phyloP scores from a whole-genome alignment of 225 moss, liverwort and hornwort genomes.

The Climacium dendroides region DNA sequence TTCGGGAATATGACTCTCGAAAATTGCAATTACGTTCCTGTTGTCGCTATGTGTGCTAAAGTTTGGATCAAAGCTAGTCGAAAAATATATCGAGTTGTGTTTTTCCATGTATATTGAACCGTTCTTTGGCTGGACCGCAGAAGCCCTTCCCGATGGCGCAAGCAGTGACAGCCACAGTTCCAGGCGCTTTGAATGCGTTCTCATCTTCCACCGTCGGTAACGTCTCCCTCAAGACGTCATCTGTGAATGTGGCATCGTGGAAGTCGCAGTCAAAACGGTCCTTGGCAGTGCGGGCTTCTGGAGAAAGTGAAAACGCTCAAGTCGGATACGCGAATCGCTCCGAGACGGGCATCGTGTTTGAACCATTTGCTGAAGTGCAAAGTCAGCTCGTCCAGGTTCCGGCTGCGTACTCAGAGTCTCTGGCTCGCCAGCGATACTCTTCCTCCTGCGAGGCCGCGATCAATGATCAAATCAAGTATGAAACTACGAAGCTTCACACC shows the following conservation, averaged over 20 bases:
- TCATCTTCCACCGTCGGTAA: background rate
- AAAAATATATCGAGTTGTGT: background rate
- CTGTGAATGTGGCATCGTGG: conserved; percentile 11
- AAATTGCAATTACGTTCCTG: background rate
- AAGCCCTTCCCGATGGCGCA: conserved; percentile 21
- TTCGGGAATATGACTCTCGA: background rate
- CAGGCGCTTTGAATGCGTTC: conserved; percentile 4
- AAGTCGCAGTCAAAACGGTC: background rate
- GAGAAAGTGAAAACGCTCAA: background rate
- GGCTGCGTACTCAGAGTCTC: conserved; percentile 24
- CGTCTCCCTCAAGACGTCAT: background rate
- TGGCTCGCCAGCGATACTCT: conserved; percentile 66
- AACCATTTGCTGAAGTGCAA: conserved; percentile 77
- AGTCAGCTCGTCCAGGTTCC: conserved; percentile 44
- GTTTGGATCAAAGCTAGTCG: background rate
- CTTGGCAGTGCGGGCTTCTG: conserved; percentile 16
- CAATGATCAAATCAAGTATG: conserved; percentile 89
- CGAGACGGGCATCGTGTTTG: conserved; percentile 51
- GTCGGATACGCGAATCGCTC: background rate
- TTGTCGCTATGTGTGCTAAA: background rate
- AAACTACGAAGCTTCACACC: background rate
- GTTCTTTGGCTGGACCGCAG: background rate
- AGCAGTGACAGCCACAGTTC: conserved; percentile 7
- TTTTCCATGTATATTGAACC: background rate
- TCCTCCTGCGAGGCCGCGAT: conserved; percentile 58